A percentile compares a stretch with the other conserved stretches of the same genome.
These are phyloP conservation scores for Backusella parvicylindrica DNA, from an alignment of 192 early-diverging fungal species.

Conservation along the genomic window DNA sequence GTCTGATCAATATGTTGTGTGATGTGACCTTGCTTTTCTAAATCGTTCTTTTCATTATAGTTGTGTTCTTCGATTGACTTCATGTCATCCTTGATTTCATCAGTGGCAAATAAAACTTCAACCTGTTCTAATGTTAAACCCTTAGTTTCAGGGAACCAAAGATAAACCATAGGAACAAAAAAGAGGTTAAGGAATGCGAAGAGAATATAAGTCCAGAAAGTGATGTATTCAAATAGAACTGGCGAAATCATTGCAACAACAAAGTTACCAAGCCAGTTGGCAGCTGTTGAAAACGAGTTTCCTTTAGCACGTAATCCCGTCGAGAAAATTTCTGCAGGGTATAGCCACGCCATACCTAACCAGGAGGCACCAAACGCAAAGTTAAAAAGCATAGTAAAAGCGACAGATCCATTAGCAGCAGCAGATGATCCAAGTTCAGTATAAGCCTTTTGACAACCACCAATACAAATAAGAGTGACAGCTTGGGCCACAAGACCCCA, in stretches of 20 bases:
- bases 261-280: constrained; percentile 81
- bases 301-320: constrained; percentile 73
- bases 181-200: constrained; percentile 53
- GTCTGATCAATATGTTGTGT: no score
- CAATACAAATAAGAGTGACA: constrained; percentile 14
- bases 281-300: constrained; percentile 62
- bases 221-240: constrained; percentile 54
- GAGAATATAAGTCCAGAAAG: constrained; percentile 52
- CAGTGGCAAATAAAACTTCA: constrained; percentile 27
- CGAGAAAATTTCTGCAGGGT: constrained; percentile 77
- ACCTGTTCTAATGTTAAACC: constrained; percentile 70
- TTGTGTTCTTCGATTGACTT: constrained; percentile 1
- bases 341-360: constrained; percentile 80
- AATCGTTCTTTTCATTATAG: background rate
- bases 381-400: constrained; percentile 65
- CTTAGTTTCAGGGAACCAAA: constrained; percentile 81
- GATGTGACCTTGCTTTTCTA: no score
- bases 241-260: constrained; percentile 61
- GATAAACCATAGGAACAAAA: constrained; percentile 48
- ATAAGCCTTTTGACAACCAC: constrained; percentile 28
- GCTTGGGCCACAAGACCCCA: constrained; percentile 50
- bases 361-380: constrained; percentile 69
- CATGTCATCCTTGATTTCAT: constrained; percentile 13
- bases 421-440: constrained; percentile 25
- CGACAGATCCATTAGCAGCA: constrained; percentile 41